A percentile compares a stretch with the other conserved stretches of the same genome.
These are phyloP conservation scores for Ceratobasidium sp. DNA, from an alignment of 1,284 basidiomycete species.

Conservation along the genomic window DNA sequence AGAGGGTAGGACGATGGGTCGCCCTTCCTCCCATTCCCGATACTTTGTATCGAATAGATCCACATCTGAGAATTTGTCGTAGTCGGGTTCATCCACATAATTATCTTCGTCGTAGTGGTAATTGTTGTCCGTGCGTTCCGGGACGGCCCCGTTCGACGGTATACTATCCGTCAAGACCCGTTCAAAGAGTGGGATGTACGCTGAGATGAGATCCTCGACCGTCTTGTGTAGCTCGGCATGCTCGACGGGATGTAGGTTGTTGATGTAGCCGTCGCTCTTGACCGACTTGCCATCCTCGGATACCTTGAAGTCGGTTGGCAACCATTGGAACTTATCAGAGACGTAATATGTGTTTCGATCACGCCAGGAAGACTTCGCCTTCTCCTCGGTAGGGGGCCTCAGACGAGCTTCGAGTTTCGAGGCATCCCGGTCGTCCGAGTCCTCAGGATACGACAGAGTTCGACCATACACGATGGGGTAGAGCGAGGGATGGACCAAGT, in stretches of 20 bases:
- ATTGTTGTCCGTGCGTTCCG: too few species aligned
- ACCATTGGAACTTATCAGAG: constrained; percentile 50
- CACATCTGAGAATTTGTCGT: not conserved
- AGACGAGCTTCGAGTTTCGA: not conserved
- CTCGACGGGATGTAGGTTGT: too few species aligned
- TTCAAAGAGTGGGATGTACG: constrained; percentile 47
- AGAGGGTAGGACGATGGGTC: constrained; percentile 41
- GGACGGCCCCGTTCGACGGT: too few species aligned
- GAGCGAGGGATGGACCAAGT: too few species aligned
- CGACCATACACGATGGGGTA: too few species aligned
- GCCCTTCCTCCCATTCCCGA: constrained; percentile 12
- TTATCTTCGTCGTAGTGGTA: not conserved
- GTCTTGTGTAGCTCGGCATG: constrained; percentile 41
- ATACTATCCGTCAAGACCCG: too few species aligned
- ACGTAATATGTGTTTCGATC: not conserved
- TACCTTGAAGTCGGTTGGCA: constrained; percentile 51
- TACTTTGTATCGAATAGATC: constrained; percentile 12
- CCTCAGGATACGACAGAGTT: too few species aligned
- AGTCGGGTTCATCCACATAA: constrained; percentile 3
- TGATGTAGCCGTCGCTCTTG: too few species aligned
- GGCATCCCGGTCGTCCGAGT: not conserved
- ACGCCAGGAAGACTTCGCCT: not conserved
- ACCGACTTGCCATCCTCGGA: too few species aligned
- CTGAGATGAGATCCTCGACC: constrained; percentile 42
- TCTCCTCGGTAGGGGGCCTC: too few species aligned